Evolutionary conservation across 805 yeast species (phyloP).

Genomic region (Candida pini): DNA sequence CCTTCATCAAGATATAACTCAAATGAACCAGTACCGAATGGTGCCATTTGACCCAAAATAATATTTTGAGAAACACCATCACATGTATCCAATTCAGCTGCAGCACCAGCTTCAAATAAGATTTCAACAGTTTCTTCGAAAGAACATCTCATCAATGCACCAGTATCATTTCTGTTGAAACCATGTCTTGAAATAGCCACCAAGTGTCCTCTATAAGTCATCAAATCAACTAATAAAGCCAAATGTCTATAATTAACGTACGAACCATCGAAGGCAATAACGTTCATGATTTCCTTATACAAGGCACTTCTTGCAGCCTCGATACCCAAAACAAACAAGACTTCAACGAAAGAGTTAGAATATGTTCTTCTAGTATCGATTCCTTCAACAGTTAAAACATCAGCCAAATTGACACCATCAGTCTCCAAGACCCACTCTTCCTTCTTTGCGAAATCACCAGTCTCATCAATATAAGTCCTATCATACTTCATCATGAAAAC

Average conservation of each 20-base stretch:
- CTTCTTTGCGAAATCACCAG: slow-evolving; percentile 83
- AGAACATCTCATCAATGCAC: slow-evolving; percentile 98
- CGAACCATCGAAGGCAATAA: slow-evolving; percentile 99
- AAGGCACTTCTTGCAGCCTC: slow-evolving; percentile 96
- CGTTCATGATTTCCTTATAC: slow-evolving; percentile 91
- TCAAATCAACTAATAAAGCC: slow-evolving; percentile 95
- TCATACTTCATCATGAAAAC: slow-evolving; percentile 88
- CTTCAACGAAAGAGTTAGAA: slow-evolving; percentile 95
- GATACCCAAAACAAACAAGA: slow-evolving; percentile 91
- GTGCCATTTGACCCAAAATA: slow-evolving; percentile 96
- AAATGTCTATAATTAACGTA: slow-evolving; percentile 97
- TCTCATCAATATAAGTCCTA: slow-evolving; percentile 60
- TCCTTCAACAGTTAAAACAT: slow-evolving; percentile 92
- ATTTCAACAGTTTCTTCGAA: slow-evolving; percentile 99
- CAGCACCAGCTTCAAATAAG: slow-evolving; percentile 94
- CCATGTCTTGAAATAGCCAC: slow-evolving; percentile 99
- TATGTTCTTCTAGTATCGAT: slow-evolving; percentile 88
- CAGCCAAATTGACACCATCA: slow-evolving; percentile 94
- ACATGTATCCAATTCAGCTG: slow-evolving; percentile 97
- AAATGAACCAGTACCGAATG: slow-evolving; percentile 97
- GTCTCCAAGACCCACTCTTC: slow-evolving; percentile 99
- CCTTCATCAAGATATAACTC: slow-evolving; percentile 93
- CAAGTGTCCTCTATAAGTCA: slow-evolving; percentile 97
- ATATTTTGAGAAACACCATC: slow-evolving; percentile 98
- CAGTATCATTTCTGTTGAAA: slow-evolving; percentile 96